Conservation (phyloP, 805 yeast genomes). For the Monosporozyma unispora region DNA sequence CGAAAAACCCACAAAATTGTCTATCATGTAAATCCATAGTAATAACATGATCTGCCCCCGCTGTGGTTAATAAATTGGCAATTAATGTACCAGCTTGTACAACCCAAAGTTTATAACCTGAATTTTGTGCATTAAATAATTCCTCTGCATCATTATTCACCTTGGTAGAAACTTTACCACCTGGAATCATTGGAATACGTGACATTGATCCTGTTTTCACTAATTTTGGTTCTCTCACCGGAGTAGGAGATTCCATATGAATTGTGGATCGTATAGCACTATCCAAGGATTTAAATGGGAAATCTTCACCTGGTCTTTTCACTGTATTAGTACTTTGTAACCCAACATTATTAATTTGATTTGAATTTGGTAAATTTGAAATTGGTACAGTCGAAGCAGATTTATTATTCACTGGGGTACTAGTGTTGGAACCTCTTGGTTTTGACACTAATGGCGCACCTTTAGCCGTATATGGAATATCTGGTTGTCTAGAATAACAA, state of each 20-base stretch:
- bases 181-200: constrained; percentile 32
- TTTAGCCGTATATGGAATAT: constrained; percentile 69
- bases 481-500: constrained; percentile 95
- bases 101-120: constrained; percentile 88
- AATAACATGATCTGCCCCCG: constrained; percentile 94
- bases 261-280: constrained; percentile 16
- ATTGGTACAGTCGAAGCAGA: constrained; percentile 6
- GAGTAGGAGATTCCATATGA: constrained; percentile 11
- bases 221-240: constrained; percentile 4
- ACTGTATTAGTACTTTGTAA: neutral
- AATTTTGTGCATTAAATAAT: constrained; percentile 35
- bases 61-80: constrained; percentile 77
- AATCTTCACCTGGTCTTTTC: constrained; percentile 19
- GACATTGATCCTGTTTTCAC: constrained; percentile 10
- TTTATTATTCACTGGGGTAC: neutral
- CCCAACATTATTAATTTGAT: neutral
- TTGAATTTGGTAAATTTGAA: constrained; percentile 21
- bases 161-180: constrained; percentile 22
- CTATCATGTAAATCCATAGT: constrained; percentile 98
- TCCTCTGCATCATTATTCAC: constrained; percentile 24
- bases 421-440: constrained; percentile 17
- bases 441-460: constrained; percentile 58
- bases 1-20: constrained; percentile 95
- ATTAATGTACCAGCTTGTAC: constrained; percentile 91
- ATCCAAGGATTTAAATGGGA: constrained; percentile 12